These are phyloP conservation scores for Thelonectria rubi DNA, from an alignment of 2,329 filamentous ascomycete species.

Conservation along the genomic window DNA sequence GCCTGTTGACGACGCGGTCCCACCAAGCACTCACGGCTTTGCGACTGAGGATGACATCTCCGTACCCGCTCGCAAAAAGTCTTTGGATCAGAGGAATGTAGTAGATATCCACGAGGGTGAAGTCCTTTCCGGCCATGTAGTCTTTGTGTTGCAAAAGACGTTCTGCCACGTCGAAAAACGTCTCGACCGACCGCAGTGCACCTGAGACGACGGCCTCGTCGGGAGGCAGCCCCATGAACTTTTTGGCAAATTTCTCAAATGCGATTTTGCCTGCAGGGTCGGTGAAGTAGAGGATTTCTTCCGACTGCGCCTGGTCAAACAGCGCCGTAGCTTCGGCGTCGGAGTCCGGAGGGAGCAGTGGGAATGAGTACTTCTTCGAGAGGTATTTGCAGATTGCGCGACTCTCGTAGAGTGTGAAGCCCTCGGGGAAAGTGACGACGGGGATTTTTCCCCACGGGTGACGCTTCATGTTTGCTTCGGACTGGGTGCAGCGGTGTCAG, in stretches of 20 bases:
- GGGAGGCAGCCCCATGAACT: constrained; percentile 52
- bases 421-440: constrained; percentile 49
- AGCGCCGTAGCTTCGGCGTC: constrained; percentile 52
- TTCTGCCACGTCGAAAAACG: constrained; percentile 56
- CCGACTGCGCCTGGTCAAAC: constrained; percentile 55
- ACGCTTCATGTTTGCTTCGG: constrained; percentile 48
- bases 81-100: constrained; percentile 57
- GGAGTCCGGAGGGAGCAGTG: constrained; percentile 51
- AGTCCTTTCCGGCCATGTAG: constrained; percentile 56
- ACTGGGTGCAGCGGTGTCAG: constrained; percentile 45
- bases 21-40: constrained; percentile 53
- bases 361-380: constrained; percentile 55
- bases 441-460: constrained; percentile 56
- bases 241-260: constrained; percentile 58
- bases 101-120: constrained; percentile 57
- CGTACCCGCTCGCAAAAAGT: constrained; percentile 52
- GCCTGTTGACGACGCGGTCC: constrained; percentile 49
- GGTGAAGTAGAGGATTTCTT: constrained; percentile 55
- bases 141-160: constrained; percentile 48
- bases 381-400: constrained; percentile 59
- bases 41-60: constrained; percentile 48
- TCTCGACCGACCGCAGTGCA: constrained; percentile 49
- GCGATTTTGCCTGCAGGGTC: constrained; percentile 53
- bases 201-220: constrained; percentile 52
- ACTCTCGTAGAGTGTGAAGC: constrained; percentile 57